phyloP scores from a whole-genome alignment of 305 asterid genomes.

The Fraxinus dipetala region DNA sequence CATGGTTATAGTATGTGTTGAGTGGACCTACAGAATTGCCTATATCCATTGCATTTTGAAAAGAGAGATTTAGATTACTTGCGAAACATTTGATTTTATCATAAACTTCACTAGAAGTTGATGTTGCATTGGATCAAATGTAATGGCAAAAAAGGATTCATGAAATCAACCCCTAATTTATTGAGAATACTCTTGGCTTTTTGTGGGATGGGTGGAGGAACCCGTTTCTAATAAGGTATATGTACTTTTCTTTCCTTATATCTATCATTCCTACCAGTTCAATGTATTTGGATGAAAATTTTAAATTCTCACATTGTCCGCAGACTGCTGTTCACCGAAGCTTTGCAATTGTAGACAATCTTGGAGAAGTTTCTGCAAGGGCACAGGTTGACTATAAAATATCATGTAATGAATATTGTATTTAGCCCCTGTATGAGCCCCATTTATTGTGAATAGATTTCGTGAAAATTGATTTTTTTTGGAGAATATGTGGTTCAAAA shows the following conservation, averaged over 20 bases:
- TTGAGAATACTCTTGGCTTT: not conserved
- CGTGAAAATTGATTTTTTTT: not conserved
- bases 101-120: not conserved
- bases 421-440: not conserved
- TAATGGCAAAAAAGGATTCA: not conserved
- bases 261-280: not conserved
- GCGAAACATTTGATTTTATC: not conserved
- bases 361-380: constrained; percentile 93
- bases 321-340: constrained; percentile 92
- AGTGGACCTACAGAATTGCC: not conserved
- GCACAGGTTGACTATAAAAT: constrained; percentile 52
- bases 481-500: not conserved
- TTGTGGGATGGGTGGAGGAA: not conserved
- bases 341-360: constrained; percentile 83
- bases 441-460: not conserved
- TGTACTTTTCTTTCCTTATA: constrained; percentile 2
- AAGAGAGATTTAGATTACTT: not conserved
- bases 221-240: not conserved
- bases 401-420: not conserved
- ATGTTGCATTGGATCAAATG: not conserved
- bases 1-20: not conserved
- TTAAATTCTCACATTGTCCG: constrained; percentile 24
- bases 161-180: not conserved
- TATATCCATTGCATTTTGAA: not conserved
- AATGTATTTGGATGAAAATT: constrained; percentile 17